Base-by-base conservation (phyloP, 805 yeast species). In the Cyberlindnera meyerae region DNA sequence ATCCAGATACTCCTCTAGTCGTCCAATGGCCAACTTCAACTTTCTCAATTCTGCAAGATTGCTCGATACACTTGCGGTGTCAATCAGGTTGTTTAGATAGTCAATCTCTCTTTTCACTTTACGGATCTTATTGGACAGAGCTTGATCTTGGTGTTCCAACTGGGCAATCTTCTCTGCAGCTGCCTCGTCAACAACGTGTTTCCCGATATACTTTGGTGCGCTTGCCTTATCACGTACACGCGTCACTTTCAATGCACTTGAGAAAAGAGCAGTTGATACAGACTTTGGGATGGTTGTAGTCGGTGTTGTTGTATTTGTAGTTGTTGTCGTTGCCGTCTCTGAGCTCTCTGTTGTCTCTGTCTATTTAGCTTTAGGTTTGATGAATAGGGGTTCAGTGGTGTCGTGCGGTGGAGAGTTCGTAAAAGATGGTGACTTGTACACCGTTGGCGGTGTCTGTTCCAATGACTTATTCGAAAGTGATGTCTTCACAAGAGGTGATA, bases 1-100 rank as follows among this genome's bases (percentile, higher is more conserved):
- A 33, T 67, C 71, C 13, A 65, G 45, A 31, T 60, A 67, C 24
- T 60, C 63, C 40, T 66, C 65, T 27, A 67, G 40, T 44, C 58
- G 61, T 13, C 42, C 52, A 18, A 66, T 55, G 8, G 70, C 72
- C 13, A 44, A 46, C 32, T 55, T 47, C 27, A 67, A 41, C 39
- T 64, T 65, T 29, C 62, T 54, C n/a, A 58, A 39, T 36, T 67
- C 72, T 1, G 36, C 31, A 16, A 55, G 28, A 28, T 62, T 66
- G n/a, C 63, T 55, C 2, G 64, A 49, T 12, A 67, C 47, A 6
- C 62, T 52, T 2, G 65, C 63, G 29, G 60, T 54, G 8, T 55
- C 57, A n/a, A 59, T 55, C 42, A 67, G 45, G 11, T 52, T 51
- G 16, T 49, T 47, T 27, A 67, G 41, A 42, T 66, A 66, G 14